phyloP scores from a whole-genome alignment of 345 rosid genomes.

The Geranium brycei region DNA sequence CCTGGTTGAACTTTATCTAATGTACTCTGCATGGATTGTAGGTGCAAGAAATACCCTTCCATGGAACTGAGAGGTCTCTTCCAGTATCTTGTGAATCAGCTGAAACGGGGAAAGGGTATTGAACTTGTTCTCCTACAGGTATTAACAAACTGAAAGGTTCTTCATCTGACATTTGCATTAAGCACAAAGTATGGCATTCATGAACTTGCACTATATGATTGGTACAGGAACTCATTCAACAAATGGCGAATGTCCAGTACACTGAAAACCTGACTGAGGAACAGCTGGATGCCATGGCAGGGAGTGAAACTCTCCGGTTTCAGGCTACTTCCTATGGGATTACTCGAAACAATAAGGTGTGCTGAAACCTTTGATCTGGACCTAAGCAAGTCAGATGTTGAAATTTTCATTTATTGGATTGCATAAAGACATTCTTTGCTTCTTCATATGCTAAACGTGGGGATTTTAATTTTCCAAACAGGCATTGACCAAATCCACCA shows the following conservation, averaged over 20 bases:
- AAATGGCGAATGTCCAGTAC: constrained; percentile 99
- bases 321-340: constrained; percentile 91
- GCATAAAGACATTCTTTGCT: not conserved
- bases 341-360: constrained; percentile 88
- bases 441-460: not conserved
- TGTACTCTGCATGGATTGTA: constrained; percentile 13
- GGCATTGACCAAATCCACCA: constrained; percentile 90
- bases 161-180: not conserved
- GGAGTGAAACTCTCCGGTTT: constrained; percentile 91
- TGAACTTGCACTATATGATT: constrained; percentile 16
- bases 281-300: constrained; percentile 99
- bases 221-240: constrained; percentile 84
- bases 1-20: not conserved
- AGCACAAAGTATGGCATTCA: constrained; percentile 5
- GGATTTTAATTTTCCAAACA: constrained; percentile 20
- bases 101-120: constrained; percentile 89
- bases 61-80: constrained; percentile 98
- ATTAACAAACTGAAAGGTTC: constrained; percentile 6
- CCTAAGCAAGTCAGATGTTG: not conserved
- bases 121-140: constrained; percentile 98
- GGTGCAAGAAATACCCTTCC: constrained; percentile 98
- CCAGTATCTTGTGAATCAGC: constrained; percentile 93
- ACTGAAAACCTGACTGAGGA: constrained; percentile 97
- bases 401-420: not conserved
- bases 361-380: not conserved